Evolutionary conservation across 208 protist species (phyloP).

Genomic region (Trypanosoma congolense): DNA sequence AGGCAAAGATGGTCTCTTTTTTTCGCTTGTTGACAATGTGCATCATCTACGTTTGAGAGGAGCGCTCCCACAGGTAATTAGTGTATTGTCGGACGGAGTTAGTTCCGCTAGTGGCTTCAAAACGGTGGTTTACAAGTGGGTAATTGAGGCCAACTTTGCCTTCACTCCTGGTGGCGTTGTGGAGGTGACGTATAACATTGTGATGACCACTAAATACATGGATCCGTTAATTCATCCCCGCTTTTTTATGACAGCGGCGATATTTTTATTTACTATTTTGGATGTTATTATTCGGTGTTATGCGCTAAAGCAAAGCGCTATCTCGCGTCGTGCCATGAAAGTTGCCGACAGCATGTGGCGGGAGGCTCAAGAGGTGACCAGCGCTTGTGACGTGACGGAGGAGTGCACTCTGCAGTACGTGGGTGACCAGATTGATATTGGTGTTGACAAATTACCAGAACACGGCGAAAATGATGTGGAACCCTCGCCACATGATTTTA

Average conservation of each 20-base stretch:
- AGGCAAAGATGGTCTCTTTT: constrained; percentile 11
- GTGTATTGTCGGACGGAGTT: neutral
- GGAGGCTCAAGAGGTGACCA: too few relatives aligned
- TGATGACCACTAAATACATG: constrained; percentile 22
- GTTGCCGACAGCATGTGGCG: too few relatives aligned
- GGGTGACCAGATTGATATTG: too few relatives aligned
- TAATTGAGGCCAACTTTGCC: constrained; percentile 30
- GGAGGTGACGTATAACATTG: constrained; percentile 30
- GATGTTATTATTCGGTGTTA: constrained; percentile 29
- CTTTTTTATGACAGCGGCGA: constrained; percentile 20
- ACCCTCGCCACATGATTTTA: neutral
- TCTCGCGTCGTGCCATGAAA: too few relatives aligned
- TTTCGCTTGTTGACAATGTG: constrained; percentile 50
- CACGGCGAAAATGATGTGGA: neutral
- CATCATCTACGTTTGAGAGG: constrained; percentile 30
- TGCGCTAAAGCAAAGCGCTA: constrained; percentile 32
- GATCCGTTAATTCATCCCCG: constrained; percentile 7
- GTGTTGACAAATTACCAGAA: too few relatives aligned
- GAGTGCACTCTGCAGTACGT: too few relatives aligned
- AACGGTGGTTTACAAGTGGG: constrained; percentile 35
- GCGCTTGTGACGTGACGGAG: too few relatives aligned
- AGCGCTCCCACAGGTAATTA: constrained; percentile 29
- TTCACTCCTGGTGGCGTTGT: constrained; percentile 40
- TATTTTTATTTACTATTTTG: constrained; percentile 27
- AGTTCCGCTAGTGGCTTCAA: constrained; percentile 13